phyloP scores from a whole-genome alignment of 2,329 filamentous ascomycete species.

The Aureobasidium sp. region DNA sequence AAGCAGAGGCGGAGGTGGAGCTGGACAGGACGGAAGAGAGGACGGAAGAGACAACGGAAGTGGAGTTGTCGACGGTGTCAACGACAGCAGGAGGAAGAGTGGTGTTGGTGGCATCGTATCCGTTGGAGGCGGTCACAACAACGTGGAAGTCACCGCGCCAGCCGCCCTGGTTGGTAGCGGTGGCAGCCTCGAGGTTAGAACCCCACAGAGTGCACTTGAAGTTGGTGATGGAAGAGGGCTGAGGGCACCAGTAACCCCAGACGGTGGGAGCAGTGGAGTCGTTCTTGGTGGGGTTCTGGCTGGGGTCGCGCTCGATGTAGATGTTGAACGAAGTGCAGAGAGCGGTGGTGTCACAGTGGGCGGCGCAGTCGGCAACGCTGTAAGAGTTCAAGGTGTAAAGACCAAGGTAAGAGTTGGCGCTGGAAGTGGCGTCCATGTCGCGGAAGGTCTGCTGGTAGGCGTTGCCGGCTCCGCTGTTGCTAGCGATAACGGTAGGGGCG shows the following conservation, averaged over 20 bases:
- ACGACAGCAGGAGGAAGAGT: conserved; percentile 4
- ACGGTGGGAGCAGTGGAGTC: conserved; percentile 15
- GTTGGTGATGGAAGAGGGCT: conserved; percentile 23
- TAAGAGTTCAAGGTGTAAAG: conserved; percentile 18
- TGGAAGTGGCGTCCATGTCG: conserved; percentile 17
- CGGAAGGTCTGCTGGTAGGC: conserved; percentile 19
- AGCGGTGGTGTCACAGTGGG: conserved; percentile 17
- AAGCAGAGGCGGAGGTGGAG: not conserved
- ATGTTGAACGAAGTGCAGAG: conserved; percentile 18
- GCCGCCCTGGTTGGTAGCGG: conserved; percentile 15
- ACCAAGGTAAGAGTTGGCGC: conserved; percentile 19
- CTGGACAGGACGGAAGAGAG: not conserved
- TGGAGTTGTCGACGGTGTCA: conserved; percentile 9
- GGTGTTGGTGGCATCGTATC: conserved; percentile 16
- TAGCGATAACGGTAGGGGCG: conserved; percentile 18
- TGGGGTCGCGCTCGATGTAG: conserved; percentile 19
- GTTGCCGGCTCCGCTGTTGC: conserved; percentile 12
- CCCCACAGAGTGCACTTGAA: conserved; percentile 27
- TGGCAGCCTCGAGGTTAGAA: conserved; percentile 17
- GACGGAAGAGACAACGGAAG: not conserved
- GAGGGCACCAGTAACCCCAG: conserved; percentile 20
- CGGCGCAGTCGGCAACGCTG: conserved; percentile 16
- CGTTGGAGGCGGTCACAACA: conserved; percentile 16
- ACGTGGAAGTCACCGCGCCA: conserved; percentile 16
- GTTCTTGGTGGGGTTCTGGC: conserved; percentile 16